Evolutionary conservation across 306 rosid genomes (phyloP), one percentile per base, ranked within the genome.

Genomic region (cucumber (Cucumis sativus)): DNA sequence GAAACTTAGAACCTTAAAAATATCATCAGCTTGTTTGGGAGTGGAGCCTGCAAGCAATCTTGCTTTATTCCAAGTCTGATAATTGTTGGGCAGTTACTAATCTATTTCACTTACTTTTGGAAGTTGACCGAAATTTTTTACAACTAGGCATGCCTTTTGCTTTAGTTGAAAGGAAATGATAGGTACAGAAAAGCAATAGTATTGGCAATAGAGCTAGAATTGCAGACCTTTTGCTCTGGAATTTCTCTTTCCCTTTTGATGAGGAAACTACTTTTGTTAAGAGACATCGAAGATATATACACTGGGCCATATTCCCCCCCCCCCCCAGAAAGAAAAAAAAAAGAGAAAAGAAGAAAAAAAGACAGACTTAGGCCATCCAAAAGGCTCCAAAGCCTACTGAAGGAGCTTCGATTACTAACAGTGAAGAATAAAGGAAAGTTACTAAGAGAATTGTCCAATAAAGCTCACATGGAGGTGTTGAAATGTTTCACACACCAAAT

Each of bases 31-130:
- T 45, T 43, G n/a, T 69, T 69, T 43, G 74, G 11, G 14, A 68
- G 74, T 40, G 55, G 57, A 35, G 71, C 54, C 54, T 64, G 71
- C 78, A 67, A 78, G 64, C 43, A 37, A 37, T 52, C 81, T 81
- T 69, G 51, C 82, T 84, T 83, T 87, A 77, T 83, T 87, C 72
- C 64, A 74, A 78, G 66, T 74, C 49, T 18, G 47, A 55, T 54
- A 80, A 72, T 41, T 75, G 76, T 83, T 35, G 80, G 79, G 75
- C 58, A 35, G 78, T 76, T 79, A 35, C 74, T 78, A 75, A 66
- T 76, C 82, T 77, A 59, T 80, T 61, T 84, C 61, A 57, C 30
- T 76, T 77, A 49, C 76, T 92, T 87, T 79, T 75, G 79, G 64
- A 62, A 82, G 77, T 84, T 82, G 81, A 64, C 67, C 49, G 16